Base-by-base conservation (phyloP, 345 rosid genomes). In the Pugionium dolabratum region DNA sequence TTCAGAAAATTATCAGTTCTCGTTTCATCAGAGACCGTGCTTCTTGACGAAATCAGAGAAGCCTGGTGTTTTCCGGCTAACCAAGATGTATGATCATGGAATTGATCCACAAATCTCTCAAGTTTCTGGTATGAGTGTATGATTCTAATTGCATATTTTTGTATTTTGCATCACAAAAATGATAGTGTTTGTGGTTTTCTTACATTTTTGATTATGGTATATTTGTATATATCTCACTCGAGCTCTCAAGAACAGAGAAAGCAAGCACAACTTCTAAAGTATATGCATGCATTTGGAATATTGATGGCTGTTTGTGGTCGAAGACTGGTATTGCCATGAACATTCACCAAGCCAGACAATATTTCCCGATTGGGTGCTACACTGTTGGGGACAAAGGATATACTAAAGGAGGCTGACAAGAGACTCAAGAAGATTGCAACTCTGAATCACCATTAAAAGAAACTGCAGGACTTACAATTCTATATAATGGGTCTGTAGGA, bases 171-270 rank as follows among this genome's bases (percentile, higher is more conserved):
- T 31, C 32, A 31, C 3, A 31, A 31, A n/a, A n/a, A n/a, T n/a
- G n/a, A n/a, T n/a, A n/a, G n/a, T n/a, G 5, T 1, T 61, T 6
- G 27, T 28, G 28, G 41, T 4, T 9, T 44, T 53, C 4, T 2
- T 67, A 10, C 3, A 53, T 36, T 70, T 54, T 45, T 55, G 30
- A 54, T 11, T 85, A 83, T 3, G 97, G 97, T 51, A 91, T 91
- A 0, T 43, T 88, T 5, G 96, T 96, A 54, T 91, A 88, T 54
- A 78, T 91, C 10, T 88, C 97, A 0, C 94, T 94, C 0, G 97
- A 91, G 64, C 32, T 86, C 50, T 83, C 84, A 11, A 81, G 96
- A 25, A 82, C 86, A 0, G 94, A 90, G 8, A 85, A 81, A 79
- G 79, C 88, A 6, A 82, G 90, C 2, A 66, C 89, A 8, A 64